A percentile compares a stretch with the other conserved stretches of the same genome.
phyloP scores from a whole-genome alignment of 768 basidiomycete genomes.

The Pisolithus marmoratus region DNA sequence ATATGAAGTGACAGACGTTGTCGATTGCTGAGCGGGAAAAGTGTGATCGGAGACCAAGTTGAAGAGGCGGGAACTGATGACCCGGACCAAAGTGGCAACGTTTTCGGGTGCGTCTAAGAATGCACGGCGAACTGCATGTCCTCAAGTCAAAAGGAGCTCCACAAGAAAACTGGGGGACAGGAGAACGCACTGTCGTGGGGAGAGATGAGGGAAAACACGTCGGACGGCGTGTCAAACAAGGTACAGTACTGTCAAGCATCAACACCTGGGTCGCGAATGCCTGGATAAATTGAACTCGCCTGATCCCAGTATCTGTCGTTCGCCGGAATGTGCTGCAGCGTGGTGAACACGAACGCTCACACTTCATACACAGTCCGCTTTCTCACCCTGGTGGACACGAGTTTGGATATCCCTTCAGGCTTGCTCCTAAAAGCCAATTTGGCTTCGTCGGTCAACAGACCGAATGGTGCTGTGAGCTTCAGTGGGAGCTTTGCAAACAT shows the following conservation, averaged over 20 bases:
- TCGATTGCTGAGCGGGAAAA: slow-evolving; percentile 53
- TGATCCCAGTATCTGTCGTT: slow-evolving; percentile 89
- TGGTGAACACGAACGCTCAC: slow-evolving; percentile 1
- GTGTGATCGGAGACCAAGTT: slow-evolving; percentile 75
- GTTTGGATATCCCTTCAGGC: slow-evolving; percentile 70
- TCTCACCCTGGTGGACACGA: slow-evolving; percentile 62
- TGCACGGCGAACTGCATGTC: slow-evolving; percentile 65
- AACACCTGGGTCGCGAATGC: neutral
- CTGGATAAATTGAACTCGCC: slow-evolving; percentile 35
- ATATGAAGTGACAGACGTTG: slow-evolving; percentile 56
- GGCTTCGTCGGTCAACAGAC: slow-evolving; percentile 78
- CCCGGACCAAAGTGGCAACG: slow-evolving; percentile 72
- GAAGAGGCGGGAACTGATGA: slow-evolving; percentile 63
- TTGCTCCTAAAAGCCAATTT: slow-evolving; percentile 87
- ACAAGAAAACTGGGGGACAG: slow-evolving; percentile 1
- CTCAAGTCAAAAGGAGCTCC: slow-evolving; percentile 5
- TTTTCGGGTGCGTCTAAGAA: slow-evolving; percentile 82
- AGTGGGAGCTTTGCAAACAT: slow-evolving; percentile 74
- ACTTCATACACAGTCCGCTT: slow-evolving; percentile 21
- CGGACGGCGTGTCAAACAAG: slow-evolving; percentile 85
- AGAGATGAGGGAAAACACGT: slow-evolving; percentile 86
- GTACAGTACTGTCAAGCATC: slow-evolving; percentile 55
- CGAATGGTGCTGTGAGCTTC: slow-evolving; percentile 68
- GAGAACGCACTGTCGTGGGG: slow-evolving; percentile 70
- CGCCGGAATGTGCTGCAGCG: slow-evolving; percentile 60